phyloP scores from a whole-genome alignment of 2,329 filamentous ascomycete species.

The Talaromyces islandicus region DNA sequence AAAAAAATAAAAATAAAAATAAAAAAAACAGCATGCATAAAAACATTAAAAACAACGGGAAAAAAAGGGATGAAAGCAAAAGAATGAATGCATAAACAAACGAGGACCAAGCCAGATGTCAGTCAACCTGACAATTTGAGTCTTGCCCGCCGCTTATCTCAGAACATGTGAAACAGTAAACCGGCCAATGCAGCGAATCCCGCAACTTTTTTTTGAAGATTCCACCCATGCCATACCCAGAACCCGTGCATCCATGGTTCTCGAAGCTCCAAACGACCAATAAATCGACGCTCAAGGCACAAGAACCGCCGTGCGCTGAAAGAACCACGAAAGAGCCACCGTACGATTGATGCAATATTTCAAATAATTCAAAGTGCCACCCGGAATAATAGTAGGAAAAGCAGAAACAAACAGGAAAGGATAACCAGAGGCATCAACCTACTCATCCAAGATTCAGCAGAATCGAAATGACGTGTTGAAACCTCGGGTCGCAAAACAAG shows the following conservation, averaged over 20 bases:
- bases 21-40: conserved; percentile 6
- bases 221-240: conserved; percentile 13
- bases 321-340: conserved; percentile 12
- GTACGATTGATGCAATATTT: conserved; percentile 12
- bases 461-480: not conserved
- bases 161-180: conserved; percentile 8
- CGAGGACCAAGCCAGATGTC: not conserved
- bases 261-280: conserved; percentile 10
- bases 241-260: conserved; percentile 11
- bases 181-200: conserved; percentile 12
- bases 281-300: conserved; percentile 11
- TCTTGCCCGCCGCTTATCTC: not conserved
- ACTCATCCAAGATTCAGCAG: not conserved
- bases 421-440: not conserved
- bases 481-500: conserved; percentile 1
- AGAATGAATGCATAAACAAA: conserved; percentile 5
- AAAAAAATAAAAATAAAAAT: conserved; percentile 8
- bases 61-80: not conserved
- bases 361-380: conserved; percentile 10
- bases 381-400: not conserved
- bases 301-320: conserved; percentile 13
- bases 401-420: not conserved
- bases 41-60: conserved; percentile 7
- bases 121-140: not conserved
- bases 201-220: conserved; percentile 11